A percentile compares a stretch with the other conserved stretches of the same genome.
phyloP scores from a whole-genome alignment of 1,284 basidiomycete genomes.

The Retiboletus flavoniger region DNA sequence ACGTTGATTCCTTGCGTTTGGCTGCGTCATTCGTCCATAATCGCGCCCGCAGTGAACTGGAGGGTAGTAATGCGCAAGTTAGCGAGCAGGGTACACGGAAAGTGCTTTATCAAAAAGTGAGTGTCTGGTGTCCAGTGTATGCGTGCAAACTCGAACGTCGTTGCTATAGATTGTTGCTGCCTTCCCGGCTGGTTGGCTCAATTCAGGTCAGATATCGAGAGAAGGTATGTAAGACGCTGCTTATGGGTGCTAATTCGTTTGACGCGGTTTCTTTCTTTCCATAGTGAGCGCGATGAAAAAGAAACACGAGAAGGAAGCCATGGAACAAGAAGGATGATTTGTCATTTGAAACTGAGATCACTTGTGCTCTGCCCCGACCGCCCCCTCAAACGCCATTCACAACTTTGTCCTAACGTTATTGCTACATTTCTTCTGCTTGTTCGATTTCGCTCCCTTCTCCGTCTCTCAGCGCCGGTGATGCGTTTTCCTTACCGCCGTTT shows the following conservation, averaged over 20 bases:
- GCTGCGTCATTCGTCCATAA: background rate
- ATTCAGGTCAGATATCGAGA: slow-evolving; percentile 58
- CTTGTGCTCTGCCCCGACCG: background rate
- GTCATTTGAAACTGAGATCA: background rate
- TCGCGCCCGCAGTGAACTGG: slow-evolving; percentile 48
- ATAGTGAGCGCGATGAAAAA: slow-evolving; percentile 79
- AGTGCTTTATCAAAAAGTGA: slow-evolving; percentile 71
- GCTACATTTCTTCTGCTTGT: slow-evolving; percentile 1
- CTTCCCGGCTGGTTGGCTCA: slow-evolving; percentile 50
- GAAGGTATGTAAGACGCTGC: slow-evolving; percentile 41
- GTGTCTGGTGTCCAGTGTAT: slow-evolving; percentile 4
- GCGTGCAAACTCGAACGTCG: background rate
- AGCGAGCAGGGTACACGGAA: slow-evolving; percentile 79
- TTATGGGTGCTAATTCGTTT: background rate
- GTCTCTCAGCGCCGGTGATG: background rate
- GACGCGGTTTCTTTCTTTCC: background rate
- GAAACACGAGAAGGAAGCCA: slow-evolving; percentile 61
- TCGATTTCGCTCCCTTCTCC: background rate
- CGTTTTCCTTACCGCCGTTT: background rate
- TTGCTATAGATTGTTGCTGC: slow-evolving; percentile 59
- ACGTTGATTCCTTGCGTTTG: slow-evolving; percentile 30
- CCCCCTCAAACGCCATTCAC: background rate
- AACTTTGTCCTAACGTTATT: slow-evolving; percentile 26
- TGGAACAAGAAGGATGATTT: slow-evolving; percentile 47
- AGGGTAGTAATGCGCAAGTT: slow-evolving; percentile 64